Conservation (phyloP, 2,329 filamentous ascomycete genomes). For the Calycina marina region DNA sequence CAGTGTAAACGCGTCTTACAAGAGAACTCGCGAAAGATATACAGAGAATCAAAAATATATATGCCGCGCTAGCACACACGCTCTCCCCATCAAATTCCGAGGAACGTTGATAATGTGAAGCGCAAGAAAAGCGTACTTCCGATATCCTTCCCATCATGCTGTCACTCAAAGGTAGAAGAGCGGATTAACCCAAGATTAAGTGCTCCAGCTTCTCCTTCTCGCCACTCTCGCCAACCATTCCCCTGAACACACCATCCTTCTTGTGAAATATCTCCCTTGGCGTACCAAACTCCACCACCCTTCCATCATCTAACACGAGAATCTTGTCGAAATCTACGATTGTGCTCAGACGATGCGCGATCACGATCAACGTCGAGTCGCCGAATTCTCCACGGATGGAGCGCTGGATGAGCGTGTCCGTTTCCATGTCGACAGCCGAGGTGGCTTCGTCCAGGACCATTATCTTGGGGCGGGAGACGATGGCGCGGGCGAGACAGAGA, state of each 20-base stretch:
- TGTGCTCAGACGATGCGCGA: conserved; percentile 62
- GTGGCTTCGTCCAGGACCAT: conserved; percentile 75
- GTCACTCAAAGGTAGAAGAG: not conserved
- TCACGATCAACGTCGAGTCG: conserved; percentile 54
- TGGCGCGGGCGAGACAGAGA: conserved; percentile 58
- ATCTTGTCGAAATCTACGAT: conserved; percentile 67
- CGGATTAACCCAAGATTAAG: conserved; percentile 6
- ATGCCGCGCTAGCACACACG: not conserved
- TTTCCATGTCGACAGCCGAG: conserved; percentile 63
- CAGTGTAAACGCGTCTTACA: not conserved
- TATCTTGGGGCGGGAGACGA: conserved; percentile 57
- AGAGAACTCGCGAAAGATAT: not conserved
- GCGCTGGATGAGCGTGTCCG: conserved; percentile 59
- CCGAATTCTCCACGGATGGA: conserved; percentile 59
- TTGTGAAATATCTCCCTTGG: conserved; percentile 40
- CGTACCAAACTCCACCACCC: conserved; percentile 51
- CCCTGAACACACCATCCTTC: conserved; percentile 34
- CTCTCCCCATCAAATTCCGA: no score
- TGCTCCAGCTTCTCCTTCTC: conserved; percentile 28
- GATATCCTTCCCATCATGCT: not conserved
- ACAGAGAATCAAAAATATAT: not conserved
- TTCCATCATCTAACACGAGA: conserved; percentile 53
- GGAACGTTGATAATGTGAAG: not conserved
- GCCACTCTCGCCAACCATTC: conserved; percentile 48
- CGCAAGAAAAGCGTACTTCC: no score